A percentile compares a stretch with the other conserved stretches of the same genome.
phyloP scores from a whole-genome alignment of 768 basidiomycete genomes.

The Trametes sanguinea region DNA sequence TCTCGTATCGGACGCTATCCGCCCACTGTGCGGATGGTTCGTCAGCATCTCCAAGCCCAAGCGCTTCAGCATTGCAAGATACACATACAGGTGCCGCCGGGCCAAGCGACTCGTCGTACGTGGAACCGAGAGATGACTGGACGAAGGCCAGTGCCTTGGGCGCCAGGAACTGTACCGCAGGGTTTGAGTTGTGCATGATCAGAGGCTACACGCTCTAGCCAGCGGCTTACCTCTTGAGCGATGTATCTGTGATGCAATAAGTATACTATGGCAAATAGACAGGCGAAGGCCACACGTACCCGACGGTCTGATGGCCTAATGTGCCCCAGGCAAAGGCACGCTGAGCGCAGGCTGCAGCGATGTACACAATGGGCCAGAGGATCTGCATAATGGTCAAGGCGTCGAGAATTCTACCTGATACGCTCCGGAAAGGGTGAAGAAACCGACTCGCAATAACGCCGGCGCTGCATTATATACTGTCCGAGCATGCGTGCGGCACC shows the following conservation, averaged over 20 bases:
- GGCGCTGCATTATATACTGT: no score
- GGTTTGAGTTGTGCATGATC: no score
- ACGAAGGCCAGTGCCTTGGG: conserved; percentile 52
- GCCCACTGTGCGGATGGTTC: conserved; percentile 45
- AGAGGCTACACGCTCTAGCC: background rate
- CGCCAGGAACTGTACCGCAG: conserved; percentile 43
- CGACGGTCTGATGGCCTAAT: conserved; percentile 30
- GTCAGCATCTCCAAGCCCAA: background rate
- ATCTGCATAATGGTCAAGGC: background rate
- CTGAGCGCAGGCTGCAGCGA: background rate
- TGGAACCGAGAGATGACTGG: conserved; percentile 44
- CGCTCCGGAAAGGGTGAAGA: no score
- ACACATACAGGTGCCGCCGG: conserved; percentile 46
- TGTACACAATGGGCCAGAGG: background rate
- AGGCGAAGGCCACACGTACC: conserved; percentile 15
- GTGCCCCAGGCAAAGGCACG: conserved; percentile 27
- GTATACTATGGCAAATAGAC: background rate
- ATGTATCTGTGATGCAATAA: conserved; percentile 11
- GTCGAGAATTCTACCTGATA: no score
- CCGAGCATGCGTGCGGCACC: background rate
- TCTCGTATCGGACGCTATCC: conserved; percentile 45
- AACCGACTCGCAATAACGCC: no score
- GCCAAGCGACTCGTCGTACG: conserved; percentile 48
- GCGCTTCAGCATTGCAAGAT: background rate
- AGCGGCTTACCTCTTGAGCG: conserved; percentile 15